Conservation (phyloP, 108 stramenopile genomes). For the Phaeodactylum tricornutum region DNA sequence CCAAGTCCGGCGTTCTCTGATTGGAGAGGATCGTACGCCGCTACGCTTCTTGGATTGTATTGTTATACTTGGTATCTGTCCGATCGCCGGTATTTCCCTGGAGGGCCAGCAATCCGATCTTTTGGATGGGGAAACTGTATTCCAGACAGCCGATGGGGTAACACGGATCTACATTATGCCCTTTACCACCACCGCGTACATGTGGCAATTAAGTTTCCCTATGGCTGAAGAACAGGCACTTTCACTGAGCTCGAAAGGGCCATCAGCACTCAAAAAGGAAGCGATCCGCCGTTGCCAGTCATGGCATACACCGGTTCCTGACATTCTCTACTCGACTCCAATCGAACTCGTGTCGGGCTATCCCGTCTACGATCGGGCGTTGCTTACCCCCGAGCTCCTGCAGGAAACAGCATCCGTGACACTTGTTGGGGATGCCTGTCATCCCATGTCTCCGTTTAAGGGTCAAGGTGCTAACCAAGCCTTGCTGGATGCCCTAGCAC, state of each 20-base stretch:
- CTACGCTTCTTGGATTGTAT: slow-evolving; percentile 68
- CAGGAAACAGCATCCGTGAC: slow-evolving; percentile 27
- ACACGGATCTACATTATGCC: slow-evolving; percentile 83
- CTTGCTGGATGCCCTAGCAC: slow-evolving; percentile 57
- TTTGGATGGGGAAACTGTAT: slow-evolving; percentile 73
- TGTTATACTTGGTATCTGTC: slow-evolving; percentile 74
- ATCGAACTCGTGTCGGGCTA: slow-evolving; percentile 65
- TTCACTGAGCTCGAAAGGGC: slow-evolving; percentile 27
- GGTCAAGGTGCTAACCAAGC: slow-evolving; percentile 87
- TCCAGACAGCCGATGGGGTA: slow-evolving; percentile 73
- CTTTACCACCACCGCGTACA: slow-evolving; percentile 47
- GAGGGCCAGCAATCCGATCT: not conserved
- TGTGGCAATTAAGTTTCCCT: slow-evolving; percentile 86
- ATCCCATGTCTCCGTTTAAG: slow-evolving; percentile 84
- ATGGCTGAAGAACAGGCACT: slow-evolving; percentile 45
- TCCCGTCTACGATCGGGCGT: slow-evolving; percentile 74
- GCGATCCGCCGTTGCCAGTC: slow-evolving; percentile 39
- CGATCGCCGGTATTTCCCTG: slow-evolving; percentile 5
- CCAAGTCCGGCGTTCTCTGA: slow-evolving; percentile 33
- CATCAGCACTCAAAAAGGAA: slow-evolving; percentile 42
- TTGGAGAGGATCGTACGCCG: slow-evolving; percentile 35
- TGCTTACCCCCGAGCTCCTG: slow-evolving; percentile 26
- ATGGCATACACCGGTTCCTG: slow-evolving; percentile 67
- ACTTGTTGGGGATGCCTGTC: slow-evolving; percentile 71
- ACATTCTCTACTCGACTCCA: slow-evolving; percentile 39